Evolutionary conservation across 345 rosid genomes (phyloP).

Genomic region (Nasturtium officinale): DNA sequence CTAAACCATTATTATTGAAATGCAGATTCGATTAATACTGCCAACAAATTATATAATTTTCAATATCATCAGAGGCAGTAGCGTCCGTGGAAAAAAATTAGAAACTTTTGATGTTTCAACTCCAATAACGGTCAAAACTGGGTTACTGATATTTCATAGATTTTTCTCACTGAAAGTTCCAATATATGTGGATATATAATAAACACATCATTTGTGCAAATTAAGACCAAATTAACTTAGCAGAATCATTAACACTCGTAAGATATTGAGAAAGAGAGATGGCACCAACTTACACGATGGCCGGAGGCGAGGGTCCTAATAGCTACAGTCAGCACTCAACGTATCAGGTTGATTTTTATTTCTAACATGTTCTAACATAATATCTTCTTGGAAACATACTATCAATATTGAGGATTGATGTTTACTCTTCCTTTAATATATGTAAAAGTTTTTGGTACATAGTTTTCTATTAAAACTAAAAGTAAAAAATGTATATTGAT

Average conservation of each 20-base stretch:
- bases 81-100: neutral
- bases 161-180: neutral
- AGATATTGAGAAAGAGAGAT: conserved; percentile 6
- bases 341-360: conserved; percentile 22
- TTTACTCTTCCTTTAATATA: neutral
- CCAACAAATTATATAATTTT: neutral
- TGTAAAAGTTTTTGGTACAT: neutral
- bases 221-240: neutral
- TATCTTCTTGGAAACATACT: neutral
- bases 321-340: conserved; percentile 40
- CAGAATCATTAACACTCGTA: conserved; percentile 6
- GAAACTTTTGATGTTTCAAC: neutral
- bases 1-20: neutral
- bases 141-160: neutral
- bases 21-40: neutral
- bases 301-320: conserved; percentile 36
- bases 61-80: neutral
- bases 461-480: too few relatives aligned
- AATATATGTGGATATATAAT: neutral
- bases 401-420: neutral
- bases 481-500: too few relatives aligned
- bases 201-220: conserved; percentile 9
- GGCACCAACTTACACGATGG: conserved; percentile 35
- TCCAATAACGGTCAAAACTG: conserved; percentile 21
- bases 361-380: neutral